Conservation (phyloP, 2,329 filamentous ascomycete genomes). For the Sporothrix inflata region DNA sequence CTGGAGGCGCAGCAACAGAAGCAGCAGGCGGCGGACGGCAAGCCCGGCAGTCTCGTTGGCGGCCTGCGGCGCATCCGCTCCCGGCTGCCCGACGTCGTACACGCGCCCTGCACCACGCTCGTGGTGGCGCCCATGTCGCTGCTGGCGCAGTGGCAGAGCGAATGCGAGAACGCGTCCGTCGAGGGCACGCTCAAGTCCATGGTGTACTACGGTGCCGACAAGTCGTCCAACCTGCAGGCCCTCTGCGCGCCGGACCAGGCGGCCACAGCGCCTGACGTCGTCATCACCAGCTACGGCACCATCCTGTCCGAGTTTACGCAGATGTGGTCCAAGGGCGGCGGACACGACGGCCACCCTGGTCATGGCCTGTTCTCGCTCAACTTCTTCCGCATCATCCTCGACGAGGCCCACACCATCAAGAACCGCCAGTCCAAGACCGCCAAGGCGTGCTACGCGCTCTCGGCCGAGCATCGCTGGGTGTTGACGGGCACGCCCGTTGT, state of each 20-base stretch:
- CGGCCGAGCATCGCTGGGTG: conserved; percentile 85
- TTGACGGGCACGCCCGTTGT: conserved; percentile 96
- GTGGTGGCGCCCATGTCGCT: conserved; percentile 97
- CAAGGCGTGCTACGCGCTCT: conserved; percentile 89
- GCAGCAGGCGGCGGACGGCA: conserved; percentile 28
- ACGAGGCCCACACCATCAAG: conserved; percentile 95
- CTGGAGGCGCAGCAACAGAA: conserved; percentile 43
- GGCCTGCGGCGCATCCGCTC: conserved; percentile 52
- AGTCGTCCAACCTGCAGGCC: conserved; percentile 74
- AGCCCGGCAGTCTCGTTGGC: conserved; percentile 50
- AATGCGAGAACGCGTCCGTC: conserved; percentile 87
- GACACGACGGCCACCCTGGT: conserved; percentile 61
- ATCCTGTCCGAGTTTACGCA: conserved; percentile 88
- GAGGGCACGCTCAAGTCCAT: conserved; percentile 80
- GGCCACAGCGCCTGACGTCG: conserved; percentile 77
- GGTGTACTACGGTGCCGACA: conserved; percentile 91
- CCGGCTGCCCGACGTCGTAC: conserved; percentile 53
- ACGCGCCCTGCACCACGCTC: conserved; percentile 85
- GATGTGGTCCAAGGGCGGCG: conserved; percentile 53
- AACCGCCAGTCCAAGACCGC: conserved; percentile 88
- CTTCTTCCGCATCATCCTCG: conserved; percentile 93
- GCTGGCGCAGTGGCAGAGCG: conserved; percentile 95
- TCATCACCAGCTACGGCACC: conserved; percentile 93
- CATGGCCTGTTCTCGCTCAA: conserved; percentile 86
- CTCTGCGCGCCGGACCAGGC: conserved; percentile 77